Evolutionary conservation across 2,329 filamentous ascomycete genomes (phyloP), one percentile per base, ranked within the genome.

Genomic region (Phialophora chinensis): DNA sequence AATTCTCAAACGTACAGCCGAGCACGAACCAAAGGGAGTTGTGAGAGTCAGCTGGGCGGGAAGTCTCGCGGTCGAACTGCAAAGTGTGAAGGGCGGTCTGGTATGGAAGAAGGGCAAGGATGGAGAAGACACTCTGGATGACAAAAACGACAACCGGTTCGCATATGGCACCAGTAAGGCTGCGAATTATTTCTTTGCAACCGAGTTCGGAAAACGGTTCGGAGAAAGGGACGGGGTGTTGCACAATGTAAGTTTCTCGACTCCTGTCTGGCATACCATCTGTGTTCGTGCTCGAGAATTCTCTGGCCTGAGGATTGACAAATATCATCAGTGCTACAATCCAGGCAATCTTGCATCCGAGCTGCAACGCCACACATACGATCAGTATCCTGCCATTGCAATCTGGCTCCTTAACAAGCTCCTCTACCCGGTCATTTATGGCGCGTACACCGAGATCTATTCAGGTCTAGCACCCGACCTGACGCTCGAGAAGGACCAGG

Each of bases 361-460:
- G 29, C 67, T 81, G 14, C 73, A 77, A 54, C 69, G 77, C 33
- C 72, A 79, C 59, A 29, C 67, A 23, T 4, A 20, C 25, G 6
- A 6, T 25, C 52, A 62, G 33, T 60, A 33, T 17, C 52, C 58
- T 14, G 14, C 20, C n/a, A 35, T 47, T 29, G 25, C 38, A 3
- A n/a, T 8, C 4, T 60, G 56, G 54, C 11, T 61, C 8, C 23
- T 69, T 8, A 8, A 52, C 35, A 53, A 62, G 4, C 11, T 53
- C 20, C 72, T 75, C n/a, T 75, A 77, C 54, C 67, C 72, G 5
- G 31, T 74, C 8, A 67, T 74, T 8, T 79, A 76, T 53, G 84
- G 83, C 0, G 83, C 82, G 0, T 85, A 84, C 70, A 83, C 83
- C 0, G 78, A 82, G 65, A 69, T 86, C 0, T 86, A 79, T 65